Conservation (phyloP, 345 rosid genomes). For the Pistacia integerrima region DNA sequence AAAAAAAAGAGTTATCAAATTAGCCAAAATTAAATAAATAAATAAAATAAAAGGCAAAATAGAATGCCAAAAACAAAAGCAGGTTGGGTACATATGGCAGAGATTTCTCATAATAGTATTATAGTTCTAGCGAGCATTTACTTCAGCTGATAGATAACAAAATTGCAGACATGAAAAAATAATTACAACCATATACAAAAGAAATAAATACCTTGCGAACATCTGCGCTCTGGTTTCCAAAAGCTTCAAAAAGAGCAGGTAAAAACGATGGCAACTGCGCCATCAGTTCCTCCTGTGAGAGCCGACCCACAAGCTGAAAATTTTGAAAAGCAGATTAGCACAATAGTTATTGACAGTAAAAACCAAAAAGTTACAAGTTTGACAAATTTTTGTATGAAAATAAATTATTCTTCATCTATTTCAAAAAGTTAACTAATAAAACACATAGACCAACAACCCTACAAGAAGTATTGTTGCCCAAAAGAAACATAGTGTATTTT, state of each 20-base stretch:
- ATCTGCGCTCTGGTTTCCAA: conserved; percentile 95
- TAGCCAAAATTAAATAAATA: not conserved
- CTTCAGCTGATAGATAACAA: not conserved
- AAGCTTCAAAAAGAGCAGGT: conserved; percentile 96
- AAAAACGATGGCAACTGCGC: conserved; percentile 81
- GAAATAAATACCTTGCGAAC: conserved; percentile 78
- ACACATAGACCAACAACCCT: not conserved
- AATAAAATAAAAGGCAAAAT: not conserved
- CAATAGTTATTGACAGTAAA: not conserved
- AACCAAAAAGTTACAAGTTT: not conserved
- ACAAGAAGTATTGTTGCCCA: not conserved
- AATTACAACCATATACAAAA: not conserved
- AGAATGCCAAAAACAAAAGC: not conserved
- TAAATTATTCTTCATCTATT: conserved; percentile 5
- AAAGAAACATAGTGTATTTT: not conserved
- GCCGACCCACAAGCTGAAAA: conserved; percentile 88
- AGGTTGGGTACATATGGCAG: not conserved
- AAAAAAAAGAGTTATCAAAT: too few species aligned
- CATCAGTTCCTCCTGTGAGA: conserved; percentile 87
- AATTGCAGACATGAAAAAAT: not conserved
- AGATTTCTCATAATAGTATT: not conserved
- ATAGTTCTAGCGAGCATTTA: not conserved
- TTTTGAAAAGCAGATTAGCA: conserved; percentile 19
- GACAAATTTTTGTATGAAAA: not conserved
- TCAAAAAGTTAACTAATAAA: not conserved